Evolutionary conservation across 495 filamentous ascomycete genomes (phyloP), one percentile per base, ranked within the genome.

Genomic region (Staphylotrichum longicolle): DNA sequence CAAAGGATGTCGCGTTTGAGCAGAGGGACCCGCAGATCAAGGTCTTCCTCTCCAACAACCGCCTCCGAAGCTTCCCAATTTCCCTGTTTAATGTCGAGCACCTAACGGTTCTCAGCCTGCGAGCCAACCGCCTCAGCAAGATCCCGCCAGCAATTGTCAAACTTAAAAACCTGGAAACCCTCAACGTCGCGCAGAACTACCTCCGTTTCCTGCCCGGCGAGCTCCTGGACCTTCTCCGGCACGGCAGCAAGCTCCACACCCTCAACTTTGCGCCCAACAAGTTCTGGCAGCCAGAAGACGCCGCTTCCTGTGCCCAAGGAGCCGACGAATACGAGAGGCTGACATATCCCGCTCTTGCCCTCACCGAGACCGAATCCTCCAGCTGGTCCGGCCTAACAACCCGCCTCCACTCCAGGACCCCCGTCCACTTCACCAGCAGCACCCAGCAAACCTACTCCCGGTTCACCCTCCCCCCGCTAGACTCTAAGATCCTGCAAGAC

Each of bases 181-280:
- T 94, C 7, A 92, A 92, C 57, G 60, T 96, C 12, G 82, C 86
- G 6, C 79, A 87, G 48, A 94, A 94, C 63, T 66, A 72, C n/a
- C 78, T 96, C 8, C 75, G 75, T 5, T 84, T 73, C 56, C 81
- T 96, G 6, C 91, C 91, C 0, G 88, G 80, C 71, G 90, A 93
- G 66, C 70, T 93, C 0, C 75, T 91, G 2, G 74, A 77, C 54
- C 72, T 91, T 3, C 70, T 91, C 44, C 72, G 75, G 10, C 71
- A 49, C 11, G 74, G 66, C 7, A 63, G 66, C 54, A 74, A 69
- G 44, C 71, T 83, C 14, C 57, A 56, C 2, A 70, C 60, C 1
- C 55, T 83, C 14, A 65, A 65, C 12, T 61, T 80, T 39, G 75
- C 77, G 47, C 79, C 81, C 3, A 85, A 86, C 59, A 74, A 77